Conservation (phyloP, 495 filamentous ascomycete species). For the Talaromyces thailandensis region DNA sequence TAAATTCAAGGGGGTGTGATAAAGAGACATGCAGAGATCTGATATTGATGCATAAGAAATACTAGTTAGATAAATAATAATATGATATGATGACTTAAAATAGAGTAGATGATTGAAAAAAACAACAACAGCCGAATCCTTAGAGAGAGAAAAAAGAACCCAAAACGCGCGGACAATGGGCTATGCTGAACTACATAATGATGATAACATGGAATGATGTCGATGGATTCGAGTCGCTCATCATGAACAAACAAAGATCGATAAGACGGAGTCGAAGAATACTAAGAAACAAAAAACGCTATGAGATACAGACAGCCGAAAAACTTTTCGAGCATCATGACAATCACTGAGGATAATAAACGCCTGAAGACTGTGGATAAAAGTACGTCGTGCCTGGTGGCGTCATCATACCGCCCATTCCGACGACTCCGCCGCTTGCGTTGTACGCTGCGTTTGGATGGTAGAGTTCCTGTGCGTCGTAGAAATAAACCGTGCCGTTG, state of each 20-base stretch:
- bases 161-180: neutral
- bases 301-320: neutral
- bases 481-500: slow-evolving; percentile 94
- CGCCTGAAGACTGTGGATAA: slow-evolving; percentile 50
- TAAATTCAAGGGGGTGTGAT: neutral
- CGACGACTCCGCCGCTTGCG: slow-evolving; percentile 49
- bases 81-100: neutral
- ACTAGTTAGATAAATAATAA: neutral
- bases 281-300: neutral
- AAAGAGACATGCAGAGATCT: neutral
- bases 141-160: neutral
- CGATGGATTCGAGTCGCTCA: neutral
- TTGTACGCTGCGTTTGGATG: slow-evolving; percentile 32
- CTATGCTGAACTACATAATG: neutral
- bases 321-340: slow-evolving; percentile 31
- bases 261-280: neutral
- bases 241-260: neutral
- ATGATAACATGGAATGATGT: neutral
- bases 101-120: neutral
- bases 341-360: slow-evolving; percentile 51
- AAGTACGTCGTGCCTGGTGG: slow-evolving; percentile 63
- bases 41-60: neutral
- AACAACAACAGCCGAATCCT: neutral
- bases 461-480: slow-evolving; percentile 63
- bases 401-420: slow-evolving; percentile 76